A percentile compares a stretch with the other conserved stretches of the same genome.
Evolutionary conservation across 371 early-diverging fungal species (phyloP).

Genomic region (Massospora cicadina): DNA sequence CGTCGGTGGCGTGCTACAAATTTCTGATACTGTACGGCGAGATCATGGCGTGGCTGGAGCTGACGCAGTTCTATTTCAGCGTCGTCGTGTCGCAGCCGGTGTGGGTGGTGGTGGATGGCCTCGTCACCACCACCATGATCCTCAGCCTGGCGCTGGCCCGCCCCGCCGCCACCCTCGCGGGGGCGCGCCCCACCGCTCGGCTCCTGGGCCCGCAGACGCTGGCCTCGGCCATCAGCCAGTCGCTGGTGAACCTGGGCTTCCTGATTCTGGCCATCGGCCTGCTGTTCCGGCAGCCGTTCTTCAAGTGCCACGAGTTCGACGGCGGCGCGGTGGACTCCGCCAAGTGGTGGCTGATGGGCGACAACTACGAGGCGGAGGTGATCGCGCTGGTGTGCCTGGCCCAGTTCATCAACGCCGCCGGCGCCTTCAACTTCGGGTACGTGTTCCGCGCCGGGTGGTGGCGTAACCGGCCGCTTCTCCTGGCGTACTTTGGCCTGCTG

Average conservation of each 20-base stretch:
- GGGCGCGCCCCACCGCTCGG: constrained; percentile 46
- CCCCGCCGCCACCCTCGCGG: constrained; percentile 31
- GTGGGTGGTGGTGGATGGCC: constrained; percentile 54
- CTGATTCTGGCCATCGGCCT: constrained; percentile 24
- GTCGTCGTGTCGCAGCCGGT: constrained; percentile 31
- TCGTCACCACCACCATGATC: constrained; percentile 38
- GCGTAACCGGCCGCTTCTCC: constrained; percentile 32
- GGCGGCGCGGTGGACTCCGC: constrained; percentile 33
- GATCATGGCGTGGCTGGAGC: constrained; percentile 47
- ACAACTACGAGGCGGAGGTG: constrained; percentile 46
- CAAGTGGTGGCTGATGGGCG: constrained; percentile 59
- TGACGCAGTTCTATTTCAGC: constrained; percentile 36
- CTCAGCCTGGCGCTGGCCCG: constrained; percentile 44
- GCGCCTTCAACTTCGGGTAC: constrained; percentile 45
- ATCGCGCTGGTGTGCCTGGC: constrained; percentile 36
- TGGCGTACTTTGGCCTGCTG: constrained; percentile 28
- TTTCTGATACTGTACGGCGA: constrained; percentile 58
- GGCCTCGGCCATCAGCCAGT: constrained; percentile 37
- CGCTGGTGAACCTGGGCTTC: constrained; percentile 41
- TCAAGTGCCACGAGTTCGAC: constrained; percentile 51
- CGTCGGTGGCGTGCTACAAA: constrained; percentile 56
- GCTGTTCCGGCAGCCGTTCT: constrained; percentile 48
- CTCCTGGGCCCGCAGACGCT: constrained; percentile 49
- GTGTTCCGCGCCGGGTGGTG: constrained; percentile 37
- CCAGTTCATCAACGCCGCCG: constrained; percentile 43